Percentiles rank a stretch among this genome's conserved stretches.
Evolutionary conservation across 495 filamentous ascomycete species (phyloP).

Genomic region (Aspergillus sparsus): DNA sequence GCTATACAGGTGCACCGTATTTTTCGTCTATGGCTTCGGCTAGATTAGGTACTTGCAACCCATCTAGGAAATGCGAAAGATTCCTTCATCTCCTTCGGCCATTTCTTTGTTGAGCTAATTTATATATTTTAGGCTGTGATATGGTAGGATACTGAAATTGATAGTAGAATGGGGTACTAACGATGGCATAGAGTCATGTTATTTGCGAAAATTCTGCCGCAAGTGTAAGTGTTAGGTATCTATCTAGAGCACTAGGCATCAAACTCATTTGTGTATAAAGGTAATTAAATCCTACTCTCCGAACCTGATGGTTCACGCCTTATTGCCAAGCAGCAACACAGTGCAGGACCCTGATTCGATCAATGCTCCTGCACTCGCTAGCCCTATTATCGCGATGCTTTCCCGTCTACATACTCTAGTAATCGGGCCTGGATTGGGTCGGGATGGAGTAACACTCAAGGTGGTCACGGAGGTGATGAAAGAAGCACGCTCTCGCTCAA

Average conservation of each 20-base stretch:
- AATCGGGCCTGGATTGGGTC: conserved; percentile 87
- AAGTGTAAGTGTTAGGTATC: conserved; percentile 35
- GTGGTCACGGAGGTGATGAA: conserved; percentile 78
- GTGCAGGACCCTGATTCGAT: conserved; percentile 42
- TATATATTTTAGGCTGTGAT: conserved; percentile 61
- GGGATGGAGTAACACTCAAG: conserved; percentile 86
- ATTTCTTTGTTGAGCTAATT: neutral
- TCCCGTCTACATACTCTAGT: conserved; percentile 88
- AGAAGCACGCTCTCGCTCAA: conserved; percentile 68
- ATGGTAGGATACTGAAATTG: conserved; percentile 55
- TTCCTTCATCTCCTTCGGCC: too few species aligned
- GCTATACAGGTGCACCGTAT: conserved; percentile 94
- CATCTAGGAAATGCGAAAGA: too few species aligned
- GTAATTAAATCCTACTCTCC: conserved; percentile 98
- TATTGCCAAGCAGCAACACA: conserved; percentile 72
- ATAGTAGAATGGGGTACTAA: conserved; percentile 18
- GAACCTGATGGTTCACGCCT: conserved; percentile 96
- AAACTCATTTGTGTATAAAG: conserved; percentile 19
- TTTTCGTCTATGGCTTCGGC: conserved; percentile 98
- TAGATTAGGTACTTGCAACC: conserved; percentile 54
- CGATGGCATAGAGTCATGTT: conserved; percentile 73
- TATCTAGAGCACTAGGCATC: neutral
- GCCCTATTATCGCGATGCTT: conserved; percentile 77
- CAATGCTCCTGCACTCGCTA: conserved; percentile 61
- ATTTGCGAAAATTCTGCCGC: conserved; percentile 91